Evolutionary conservation across 2,329 filamentous ascomycete genomes (phyloP), one percentile per base, ranked within the genome.

Genomic region (Pseudocercospora musae): DNA sequence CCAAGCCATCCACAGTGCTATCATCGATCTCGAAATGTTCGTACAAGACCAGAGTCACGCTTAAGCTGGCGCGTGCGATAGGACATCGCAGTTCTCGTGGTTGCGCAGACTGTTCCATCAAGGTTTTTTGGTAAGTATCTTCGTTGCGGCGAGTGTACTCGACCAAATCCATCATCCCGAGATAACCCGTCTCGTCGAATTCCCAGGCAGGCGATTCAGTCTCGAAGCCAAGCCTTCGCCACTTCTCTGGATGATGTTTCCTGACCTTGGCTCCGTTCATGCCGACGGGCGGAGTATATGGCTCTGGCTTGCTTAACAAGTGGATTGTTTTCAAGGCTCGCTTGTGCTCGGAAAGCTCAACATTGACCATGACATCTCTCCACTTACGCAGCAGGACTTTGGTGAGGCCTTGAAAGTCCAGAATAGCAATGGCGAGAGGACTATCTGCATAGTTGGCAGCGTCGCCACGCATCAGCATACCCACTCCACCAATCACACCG

Each of bases 161-260:
- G 1, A 92, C 91, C 71, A 99, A 78, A 75, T 99, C 95, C 93
- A 99, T 98, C 86, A 99, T 91, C 27, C 95, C 95, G 58, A 99
- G 78, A 74, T 93, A 98, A 0, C 95, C 95, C 27, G 90, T 89
- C 42, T 86, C 81, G 20, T 92, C 88, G 73, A 99, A 98, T 70
- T 99, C 95, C 70, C 84, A 84, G 0, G 88, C 88, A 3, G 95
- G 95, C 68, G 86, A 93, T 76, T 99, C 95, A 0, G 90, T 89
- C 75, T 95, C 90, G 71, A 99, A 99, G 2, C 95, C 95, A 46
- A 99, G 77, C 58, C 93, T 84, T 70, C 92, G 85, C 95, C 95
- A 99, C 75, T 97, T 97, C 72, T 96, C 89, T 0, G 92, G 90
- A 71, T 92, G 91, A 70, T 96, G 91, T 71, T 85, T 86, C 71